These are phyloP conservation scores for Lathyrus oleraceus DNA, from an alignment of 306 rosid genomes.

Conservation along the genomic window DNA sequence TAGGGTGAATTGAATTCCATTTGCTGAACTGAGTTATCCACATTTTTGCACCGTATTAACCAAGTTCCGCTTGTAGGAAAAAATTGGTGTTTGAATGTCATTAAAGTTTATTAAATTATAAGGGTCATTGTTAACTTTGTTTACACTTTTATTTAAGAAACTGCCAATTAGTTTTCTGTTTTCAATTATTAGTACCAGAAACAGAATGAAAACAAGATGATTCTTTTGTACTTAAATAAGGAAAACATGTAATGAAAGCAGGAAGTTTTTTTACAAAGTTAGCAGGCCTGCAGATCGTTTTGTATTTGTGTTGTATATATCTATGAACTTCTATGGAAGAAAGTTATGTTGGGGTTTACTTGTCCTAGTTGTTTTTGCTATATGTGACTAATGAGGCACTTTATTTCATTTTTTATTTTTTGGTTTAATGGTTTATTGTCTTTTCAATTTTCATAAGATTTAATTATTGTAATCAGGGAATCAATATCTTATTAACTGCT, in stretches of 20 bases:
- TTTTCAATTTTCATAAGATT: slow-evolving; percentile 10
- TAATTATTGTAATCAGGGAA: slow-evolving; percentile 62
- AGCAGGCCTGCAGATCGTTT: not conserved
- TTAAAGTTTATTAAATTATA: not conserved
- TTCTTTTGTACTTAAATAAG: not conserved
- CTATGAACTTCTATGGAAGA: not conserved
- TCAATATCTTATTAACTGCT: slow-evolving; percentile 64
- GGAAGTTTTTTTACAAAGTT: not conserved
- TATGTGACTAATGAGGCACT: not conserved
- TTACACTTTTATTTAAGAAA: not conserved
- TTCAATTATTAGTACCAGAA: not conserved
- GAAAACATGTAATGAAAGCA: not conserved
- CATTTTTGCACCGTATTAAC: too few species aligned
- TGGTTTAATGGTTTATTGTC: not conserved
- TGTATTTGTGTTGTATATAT: slow-evolving; percentile 24
- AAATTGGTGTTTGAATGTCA: too few species aligned
- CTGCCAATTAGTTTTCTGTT: not conserved
- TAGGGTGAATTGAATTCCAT: too few species aligned
- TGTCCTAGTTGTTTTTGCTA: not conserved
- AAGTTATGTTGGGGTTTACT: not conserved
- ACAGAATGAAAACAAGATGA: not conserved
- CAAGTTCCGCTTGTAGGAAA: too few species aligned
- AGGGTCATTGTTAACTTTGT: not conserved
- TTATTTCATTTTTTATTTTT: not conserved
- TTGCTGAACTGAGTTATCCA: too few species aligned